Percentiles rank a stretch among this genome's conserved stretches.
phyloP scores from a whole-genome alignment of 2,329 filamentous ascomycete species.

The Daldinia eschscholtzii region DNA sequence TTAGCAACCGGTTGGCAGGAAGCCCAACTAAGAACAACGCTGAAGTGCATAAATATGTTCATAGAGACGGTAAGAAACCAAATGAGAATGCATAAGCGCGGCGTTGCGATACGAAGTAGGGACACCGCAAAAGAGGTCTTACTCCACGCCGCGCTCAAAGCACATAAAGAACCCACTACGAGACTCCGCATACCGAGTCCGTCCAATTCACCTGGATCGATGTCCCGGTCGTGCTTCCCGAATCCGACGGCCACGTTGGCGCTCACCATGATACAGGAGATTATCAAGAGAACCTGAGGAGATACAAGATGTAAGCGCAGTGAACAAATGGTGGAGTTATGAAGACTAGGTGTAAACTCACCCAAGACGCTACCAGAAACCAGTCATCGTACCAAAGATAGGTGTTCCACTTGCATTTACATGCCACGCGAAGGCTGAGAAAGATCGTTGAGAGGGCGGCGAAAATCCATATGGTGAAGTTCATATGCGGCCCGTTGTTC shows the following conservation, averaged over 20 bases:
- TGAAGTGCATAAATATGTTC: background rate
- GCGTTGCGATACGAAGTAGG: constrained; percentile 19
- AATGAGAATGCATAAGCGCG: background rate
- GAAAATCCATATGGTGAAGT: constrained; percentile 7
- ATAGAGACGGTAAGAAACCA: background rate
- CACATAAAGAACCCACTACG: constrained; percentile 1
- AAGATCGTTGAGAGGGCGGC: constrained; percentile 17
- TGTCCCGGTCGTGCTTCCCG: too few species aligned
- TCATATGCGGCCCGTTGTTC: background rate
- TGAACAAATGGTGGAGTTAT: too few species aligned
- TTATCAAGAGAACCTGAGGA: too few species aligned
- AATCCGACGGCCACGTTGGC: too few species aligned
- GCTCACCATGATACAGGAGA: too few species aligned
- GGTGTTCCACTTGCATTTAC: constrained; percentile 14
- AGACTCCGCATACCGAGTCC: constrained; percentile 9
- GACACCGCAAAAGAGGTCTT: constrained; percentile 29
- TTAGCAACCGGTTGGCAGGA: constrained; percentile 6
- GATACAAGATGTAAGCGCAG: too few species aligned
- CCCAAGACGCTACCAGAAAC: constrained; percentile 25
- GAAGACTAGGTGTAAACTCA: constrained; percentile 7
- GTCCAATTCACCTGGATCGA: too few species aligned
- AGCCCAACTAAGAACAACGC: background rate
- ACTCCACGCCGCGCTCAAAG: constrained; percentile 22
- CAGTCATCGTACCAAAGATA: constrained; percentile 26
- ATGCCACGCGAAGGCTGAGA: constrained; percentile 17